Evolutionary conservation across 1,139 yeast species (phyloP).

Genomic region (Zhuliangozyma parablackwelliae): DNA sequence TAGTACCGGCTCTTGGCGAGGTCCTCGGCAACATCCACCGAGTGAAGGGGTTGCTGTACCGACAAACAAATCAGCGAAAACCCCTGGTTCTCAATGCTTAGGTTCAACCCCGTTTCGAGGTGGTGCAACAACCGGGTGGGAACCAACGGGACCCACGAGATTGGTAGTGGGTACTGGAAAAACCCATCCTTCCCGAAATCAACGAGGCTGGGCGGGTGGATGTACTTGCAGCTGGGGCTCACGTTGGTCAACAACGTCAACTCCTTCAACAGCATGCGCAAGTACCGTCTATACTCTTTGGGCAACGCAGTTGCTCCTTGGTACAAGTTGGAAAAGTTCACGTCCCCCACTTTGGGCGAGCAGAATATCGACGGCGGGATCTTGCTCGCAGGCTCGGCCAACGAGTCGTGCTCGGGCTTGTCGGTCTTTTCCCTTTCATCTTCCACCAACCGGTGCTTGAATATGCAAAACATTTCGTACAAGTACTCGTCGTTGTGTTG

Average conservation of each 20-base stretch:
- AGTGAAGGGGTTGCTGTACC: constrained; percentile 6
- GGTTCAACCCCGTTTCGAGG: constrained; percentile 19
- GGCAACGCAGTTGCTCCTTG: constrained; percentile 10
- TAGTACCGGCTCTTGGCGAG: constrained; percentile 15
- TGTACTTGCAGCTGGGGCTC: constrained; percentile 19
- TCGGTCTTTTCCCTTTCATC: constrained; percentile 4
- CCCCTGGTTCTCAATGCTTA: constrained; percentile 25
- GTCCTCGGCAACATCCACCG: constrained; percentile 5
- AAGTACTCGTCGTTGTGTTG: constrained; percentile 22
- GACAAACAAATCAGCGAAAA: constrained; percentile 24
- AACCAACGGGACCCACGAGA: constrained; percentile 38
- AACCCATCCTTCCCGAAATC: constrained; percentile 18
- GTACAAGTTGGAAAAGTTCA: constrained; percentile 11
- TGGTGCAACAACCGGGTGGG: constrained; percentile 19
- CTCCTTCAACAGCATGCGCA: constrained; percentile 22
- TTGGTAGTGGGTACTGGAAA: constrained; percentile 34
- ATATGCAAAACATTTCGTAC: constrained; percentile 29
- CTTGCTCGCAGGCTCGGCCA: constrained; percentile 2
- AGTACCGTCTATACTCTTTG: constrained; percentile 18
- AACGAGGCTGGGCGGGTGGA: constrained; percentile 24
- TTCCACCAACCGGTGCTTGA: constrained; percentile 25
- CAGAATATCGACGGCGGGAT: constrained; percentile 11
- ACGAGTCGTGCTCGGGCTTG: constrained; percentile 2
- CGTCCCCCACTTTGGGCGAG: constrained; percentile 21
- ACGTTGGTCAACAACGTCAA: constrained; percentile 20